Evolutionary conservation across 2,329 filamentous ascomycete genomes (phyloP).

Genomic region (Penicillium sp.): DNA sequence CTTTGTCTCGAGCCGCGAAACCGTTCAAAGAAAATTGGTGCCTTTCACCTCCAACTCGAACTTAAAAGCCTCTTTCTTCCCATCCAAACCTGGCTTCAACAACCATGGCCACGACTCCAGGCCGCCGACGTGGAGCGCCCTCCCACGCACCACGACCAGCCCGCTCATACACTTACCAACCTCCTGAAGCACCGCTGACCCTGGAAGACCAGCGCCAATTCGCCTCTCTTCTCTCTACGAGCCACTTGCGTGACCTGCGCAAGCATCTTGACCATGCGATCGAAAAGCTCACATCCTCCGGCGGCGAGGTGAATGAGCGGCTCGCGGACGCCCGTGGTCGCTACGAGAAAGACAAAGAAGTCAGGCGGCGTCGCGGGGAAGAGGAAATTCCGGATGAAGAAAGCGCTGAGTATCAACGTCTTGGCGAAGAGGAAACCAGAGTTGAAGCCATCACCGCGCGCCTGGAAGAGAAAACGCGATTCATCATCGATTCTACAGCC

Average conservation of each 20-base stretch:
- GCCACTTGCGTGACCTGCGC: constrained; percentile 48
- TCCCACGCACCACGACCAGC: constrained; percentile 11
- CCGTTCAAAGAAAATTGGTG: constrained; percentile 1
- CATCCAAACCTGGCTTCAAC: not conserved
- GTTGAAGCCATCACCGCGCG: constrained; percentile 55
- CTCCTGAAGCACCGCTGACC: constrained; percentile 55
- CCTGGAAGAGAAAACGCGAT: constrained; percentile 60
- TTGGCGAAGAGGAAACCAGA: constrained; percentile 46
- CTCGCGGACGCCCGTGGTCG: constrained; percentile 43
- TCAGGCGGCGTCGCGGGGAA: constrained; percentile 21
- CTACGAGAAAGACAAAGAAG: constrained; percentile 39
- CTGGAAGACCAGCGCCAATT: constrained; percentile 49
- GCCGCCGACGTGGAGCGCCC: constrained; percentile 10
- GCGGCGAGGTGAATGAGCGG: constrained; percentile 59
- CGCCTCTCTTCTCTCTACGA: constrained; percentile 44
- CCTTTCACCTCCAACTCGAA: not conserved
- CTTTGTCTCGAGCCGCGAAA: constrained; percentile 8
- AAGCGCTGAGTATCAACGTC: constrained; percentile 36
- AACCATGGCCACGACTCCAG: constrained; percentile 18
- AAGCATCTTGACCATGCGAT: constrained; percentile 51
- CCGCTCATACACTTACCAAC: constrained; percentile 47
- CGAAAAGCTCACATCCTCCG: constrained; percentile 50
- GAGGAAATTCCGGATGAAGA: constrained; percentile 23
- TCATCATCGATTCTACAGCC: constrained; percentile 58
- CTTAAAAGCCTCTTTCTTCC: not conserved